Percentiles rank a stretch among this genome's conserved stretches.
phyloP scores from a whole-genome alignment of 805 yeast genomes.

The Pichia nanzhaoensis region DNA sequence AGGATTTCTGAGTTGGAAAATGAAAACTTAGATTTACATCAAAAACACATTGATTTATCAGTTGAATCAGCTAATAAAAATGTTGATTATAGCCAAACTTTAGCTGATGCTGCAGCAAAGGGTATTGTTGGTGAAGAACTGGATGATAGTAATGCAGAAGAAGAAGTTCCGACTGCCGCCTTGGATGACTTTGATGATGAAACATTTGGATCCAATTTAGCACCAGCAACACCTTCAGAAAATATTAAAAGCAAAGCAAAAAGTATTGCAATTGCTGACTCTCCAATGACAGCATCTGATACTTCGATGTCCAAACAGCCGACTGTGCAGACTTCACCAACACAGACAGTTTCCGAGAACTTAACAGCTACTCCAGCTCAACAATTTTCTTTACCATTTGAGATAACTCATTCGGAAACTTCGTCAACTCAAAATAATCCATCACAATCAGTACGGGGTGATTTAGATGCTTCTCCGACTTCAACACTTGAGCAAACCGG shows the following conservation, averaged over 20 bases:
- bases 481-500: constrained; percentile 29
- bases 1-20: constrained; percentile 27
- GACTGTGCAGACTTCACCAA: constrained; percentile 34
- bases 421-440: constrained; percentile 92
- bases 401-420: constrained; percentile 72
- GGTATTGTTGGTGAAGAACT: constrained; percentile 22
- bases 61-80: constrained; percentile 29
- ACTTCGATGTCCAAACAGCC: constrained; percentile 14
- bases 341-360: constrained; percentile 37
- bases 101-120: constrained; percentile 24
- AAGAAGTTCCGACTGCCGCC: constrained; percentile 30
- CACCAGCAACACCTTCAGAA: not conserved
- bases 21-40: constrained; percentile 38
- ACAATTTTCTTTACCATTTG: constrained; percentile 33
- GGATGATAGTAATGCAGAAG: constrained; percentile 15
- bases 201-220: constrained; percentile 11
- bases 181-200: constrained; percentile 28
- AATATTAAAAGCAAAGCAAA: not conserved
- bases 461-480: constrained; percentile 39
- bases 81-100: constrained; percentile 24
- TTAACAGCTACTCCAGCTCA: constrained; percentile 10
- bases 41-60: constrained; percentile 26
- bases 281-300: constrained; percentile 20
- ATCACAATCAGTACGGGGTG: constrained; percentile 84
- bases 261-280: constrained; percentile 7